Percentiles rank a stretch among this genome's conserved stretches.
These are phyloP conservation scores for Penicillium sp. DNA, from an alignment of 2,329 filamentous ascomycete genomes.

Conservation along the genomic window DNA sequence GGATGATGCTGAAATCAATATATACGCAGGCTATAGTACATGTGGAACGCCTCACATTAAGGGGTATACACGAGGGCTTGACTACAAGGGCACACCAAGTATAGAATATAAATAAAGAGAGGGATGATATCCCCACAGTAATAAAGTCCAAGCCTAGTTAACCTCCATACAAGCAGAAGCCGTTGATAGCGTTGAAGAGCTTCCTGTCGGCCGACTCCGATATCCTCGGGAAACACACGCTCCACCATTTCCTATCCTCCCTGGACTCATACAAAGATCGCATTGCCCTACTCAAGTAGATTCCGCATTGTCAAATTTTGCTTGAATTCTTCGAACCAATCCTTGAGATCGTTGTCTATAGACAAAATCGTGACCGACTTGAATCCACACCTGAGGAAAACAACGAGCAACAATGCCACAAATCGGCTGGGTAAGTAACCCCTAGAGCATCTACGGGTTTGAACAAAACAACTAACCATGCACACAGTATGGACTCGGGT, in stretches of 20 bases:
- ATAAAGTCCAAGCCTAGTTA: not conserved
- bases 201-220: constrained; percentile 29
- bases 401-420: constrained; percentile 29
- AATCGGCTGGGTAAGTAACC: constrained; percentile 38
- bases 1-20: not conserved
- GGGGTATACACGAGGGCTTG: not conserved
- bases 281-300: not conserved
- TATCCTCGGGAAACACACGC: constrained; percentile 23
- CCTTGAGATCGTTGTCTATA: not conserved
- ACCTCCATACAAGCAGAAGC: not conserved
- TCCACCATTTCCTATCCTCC: constrained; percentile 13
- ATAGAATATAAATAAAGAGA: not conserved
- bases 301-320: no score
- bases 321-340: not conserved
- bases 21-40: not conserved
- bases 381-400: not conserved
- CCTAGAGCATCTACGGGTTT: not conserved
- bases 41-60: not conserved
- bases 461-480: constrained; percentile 1
- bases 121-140: not conserved
- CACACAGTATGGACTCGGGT: constrained; percentile 44
- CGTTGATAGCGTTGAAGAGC: not conserved
- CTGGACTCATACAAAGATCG: constrained; percentile 2
- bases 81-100: not conserved
- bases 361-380: not conserved